phyloP scores from a whole-genome alignment of 805 yeast species.

The Yamadazyma insecticola region DNA sequence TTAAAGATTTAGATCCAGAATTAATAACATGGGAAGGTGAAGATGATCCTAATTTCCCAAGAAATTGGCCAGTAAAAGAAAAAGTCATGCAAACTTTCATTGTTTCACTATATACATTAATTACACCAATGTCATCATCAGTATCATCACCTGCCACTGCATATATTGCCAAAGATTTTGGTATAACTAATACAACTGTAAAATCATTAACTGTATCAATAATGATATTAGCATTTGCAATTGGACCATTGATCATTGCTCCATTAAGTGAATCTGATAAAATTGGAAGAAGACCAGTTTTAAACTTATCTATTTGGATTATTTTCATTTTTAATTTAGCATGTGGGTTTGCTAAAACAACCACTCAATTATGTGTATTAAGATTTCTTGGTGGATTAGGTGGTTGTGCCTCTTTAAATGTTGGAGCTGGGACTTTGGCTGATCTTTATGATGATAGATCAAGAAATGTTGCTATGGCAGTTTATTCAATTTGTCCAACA shows the following conservation, averaged over 20 bases:
- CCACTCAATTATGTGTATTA: constrained; percentile 56
- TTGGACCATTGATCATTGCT: constrained; percentile 61
- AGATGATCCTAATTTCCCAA: constrained; percentile 58
- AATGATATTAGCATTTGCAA: constrained; percentile 66
- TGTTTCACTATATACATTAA: constrained; percentile 51
- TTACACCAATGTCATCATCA: constrained; percentile 61
- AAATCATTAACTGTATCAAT: constrained; percentile 55
- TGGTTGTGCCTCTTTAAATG: constrained; percentile 63
- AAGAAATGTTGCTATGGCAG: constrained; percentile 53
- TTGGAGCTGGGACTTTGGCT: constrained; percentile 66
- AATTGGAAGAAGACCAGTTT: constrained; percentile 56
- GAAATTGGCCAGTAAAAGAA: constrained; percentile 48
- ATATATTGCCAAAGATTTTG: constrained; percentile 41
- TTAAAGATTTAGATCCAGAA: constrained; percentile 55
- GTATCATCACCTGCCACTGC: constrained; percentile 58
- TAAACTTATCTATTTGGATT: constrained; percentile 47
- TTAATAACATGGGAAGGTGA: constrained; percentile 64
- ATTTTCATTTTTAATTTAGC: constrained; percentile 50
- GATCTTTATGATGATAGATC: constrained; percentile 52
- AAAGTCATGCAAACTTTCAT: constrained; percentile 43
- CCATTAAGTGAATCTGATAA: constrained; percentile 59
- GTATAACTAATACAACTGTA: constrained; percentile 38
- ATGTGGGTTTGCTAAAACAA: constrained; percentile 55
- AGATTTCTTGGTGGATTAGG: constrained; percentile 64
- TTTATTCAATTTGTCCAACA: constrained; percentile 54